A percentile compares a stretch with the other conserved stretches of the same genome.
phyloP scores from a whole-genome alignment of 352 stramenopile species.

The Pythium monospermum region DNA sequence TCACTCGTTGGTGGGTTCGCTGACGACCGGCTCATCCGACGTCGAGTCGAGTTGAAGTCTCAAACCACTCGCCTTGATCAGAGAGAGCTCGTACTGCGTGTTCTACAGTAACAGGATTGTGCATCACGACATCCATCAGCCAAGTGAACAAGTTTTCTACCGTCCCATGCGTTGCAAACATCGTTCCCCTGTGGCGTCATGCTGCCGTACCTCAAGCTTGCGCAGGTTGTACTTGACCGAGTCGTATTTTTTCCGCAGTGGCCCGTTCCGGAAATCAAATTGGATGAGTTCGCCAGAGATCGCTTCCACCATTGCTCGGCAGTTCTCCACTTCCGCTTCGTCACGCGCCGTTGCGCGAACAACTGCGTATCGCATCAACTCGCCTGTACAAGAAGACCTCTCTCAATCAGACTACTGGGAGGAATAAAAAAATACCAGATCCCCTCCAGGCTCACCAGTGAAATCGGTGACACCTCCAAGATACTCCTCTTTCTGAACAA shows the following conservation, averaged over 20 bases:
- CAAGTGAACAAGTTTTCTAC: neutral
- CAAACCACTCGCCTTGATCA: constrained; percentile 65
- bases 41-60: constrained; percentile 36
- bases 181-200: no score
- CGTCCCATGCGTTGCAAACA: no score
- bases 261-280: constrained; percentile 94
- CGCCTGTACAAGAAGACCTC: constrained; percentile 53
- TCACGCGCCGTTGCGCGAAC: constrained; percentile 87
- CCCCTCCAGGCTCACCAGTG: no score
- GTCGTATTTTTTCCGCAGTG: constrained; percentile 92
- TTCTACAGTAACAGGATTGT: constrained; percentile 41
- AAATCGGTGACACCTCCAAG: constrained; percentile 94
- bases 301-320: constrained; percentile 77
- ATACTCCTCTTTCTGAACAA: constrained; percentile 87
- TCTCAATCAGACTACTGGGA: no score
- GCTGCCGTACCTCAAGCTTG: constrained; percentile 74
- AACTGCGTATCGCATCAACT: constrained; percentile 87
- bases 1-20: constrained; percentile 7
- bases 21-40: constrained; percentile 5
- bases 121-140: neutral
- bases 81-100: constrained; percentile 91
- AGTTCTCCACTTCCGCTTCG: constrained; percentile 70
- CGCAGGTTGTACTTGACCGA: constrained; percentile 94
- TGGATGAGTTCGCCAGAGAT: constrained; percentile 89
- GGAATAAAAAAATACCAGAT: no score